phyloP scores from a whole-genome alignment of 2,329 filamentous ascomycete genomes.

The Ophiosphaerella narmari region DNA sequence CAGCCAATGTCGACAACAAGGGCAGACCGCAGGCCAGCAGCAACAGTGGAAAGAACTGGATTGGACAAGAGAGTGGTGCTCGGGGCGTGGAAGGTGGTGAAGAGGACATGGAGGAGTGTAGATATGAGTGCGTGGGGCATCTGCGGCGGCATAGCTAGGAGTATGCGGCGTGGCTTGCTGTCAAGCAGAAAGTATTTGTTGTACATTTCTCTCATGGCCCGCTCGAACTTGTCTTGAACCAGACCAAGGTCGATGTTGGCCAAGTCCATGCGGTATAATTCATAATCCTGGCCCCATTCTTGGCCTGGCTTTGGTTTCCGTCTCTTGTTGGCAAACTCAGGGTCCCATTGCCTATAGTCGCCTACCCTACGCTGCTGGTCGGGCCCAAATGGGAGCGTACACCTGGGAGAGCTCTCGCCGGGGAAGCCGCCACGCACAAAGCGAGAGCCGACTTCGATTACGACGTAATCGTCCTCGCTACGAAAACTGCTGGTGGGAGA shows the following conservation, averaged over 20 bases:
- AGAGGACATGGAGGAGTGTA: conserved; percentile 75
- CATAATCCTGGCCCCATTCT: conserved; percentile 66
- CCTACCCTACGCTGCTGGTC: conserved; percentile 77
- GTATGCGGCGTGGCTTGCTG: conserved; percentile 73
- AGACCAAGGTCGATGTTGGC: conserved; percentile 75
- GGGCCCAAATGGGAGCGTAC: conserved; percentile 73
- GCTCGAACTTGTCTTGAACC: conserved; percentile 84
- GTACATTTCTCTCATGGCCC: conserved; percentile 78
- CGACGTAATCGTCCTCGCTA: conserved; percentile 76
- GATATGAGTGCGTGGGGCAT: conserved; percentile 80
- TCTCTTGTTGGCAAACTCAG: conserved; percentile 57
- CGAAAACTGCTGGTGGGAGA: conserved; percentile 63
- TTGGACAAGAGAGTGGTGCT: conserved; percentile 80
- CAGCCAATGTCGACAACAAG: conserved; percentile 90
- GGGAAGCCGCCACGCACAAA: conserved; percentile 83
- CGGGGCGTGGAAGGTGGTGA: conserved; percentile 78
- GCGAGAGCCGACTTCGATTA: conserved; percentile 82
- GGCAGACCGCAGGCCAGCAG: conserved; percentile 83
- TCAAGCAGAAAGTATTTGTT: conserved; percentile 75
- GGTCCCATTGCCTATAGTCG: conserved; percentile 75
- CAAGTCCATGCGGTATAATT: conserved; percentile 81
- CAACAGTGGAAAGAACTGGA: conserved; percentile 73
- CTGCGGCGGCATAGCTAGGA: conserved; percentile 76
- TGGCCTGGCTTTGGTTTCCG: conserved; percentile 53
- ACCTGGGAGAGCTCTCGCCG: conserved; percentile 75